Conservation (phyloP, 495 filamentous ascomycete species). For the Recurvomyces mirabilis region DNA sequence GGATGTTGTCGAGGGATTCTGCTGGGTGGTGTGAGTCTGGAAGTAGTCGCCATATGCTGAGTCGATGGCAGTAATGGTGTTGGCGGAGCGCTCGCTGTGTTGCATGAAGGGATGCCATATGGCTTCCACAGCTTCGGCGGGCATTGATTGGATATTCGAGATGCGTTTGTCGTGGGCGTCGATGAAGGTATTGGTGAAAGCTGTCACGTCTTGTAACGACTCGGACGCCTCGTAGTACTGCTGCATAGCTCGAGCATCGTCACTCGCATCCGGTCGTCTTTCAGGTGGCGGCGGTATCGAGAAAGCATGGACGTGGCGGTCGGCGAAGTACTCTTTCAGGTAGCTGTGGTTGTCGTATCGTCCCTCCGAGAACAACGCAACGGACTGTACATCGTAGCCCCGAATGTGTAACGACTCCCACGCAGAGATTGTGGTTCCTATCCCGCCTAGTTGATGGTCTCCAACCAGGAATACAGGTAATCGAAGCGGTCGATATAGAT, state of each 20-base stretch:
- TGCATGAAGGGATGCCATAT: slow-evolving; percentile 83
- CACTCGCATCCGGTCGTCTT: slow-evolving; percentile 20
- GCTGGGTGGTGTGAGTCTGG: slow-evolving; percentile 40
- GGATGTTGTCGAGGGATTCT: background rate
- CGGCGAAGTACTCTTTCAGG: slow-evolving; percentile 48
- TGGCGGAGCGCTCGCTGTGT: slow-evolving; percentile 46
- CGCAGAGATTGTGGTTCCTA: slow-evolving; percentile 61
- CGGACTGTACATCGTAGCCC: slow-evolving; percentile 59
- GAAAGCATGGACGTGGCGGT: slow-evolving; percentile 43
- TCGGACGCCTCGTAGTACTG: slow-evolving; percentile 48
- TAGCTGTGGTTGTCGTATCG: slow-evolving; percentile 57
- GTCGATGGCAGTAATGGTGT: slow-evolving; percentile 58
- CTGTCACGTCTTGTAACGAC: slow-evolving; percentile 16
- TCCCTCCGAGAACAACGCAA: slow-evolving; percentile 51
- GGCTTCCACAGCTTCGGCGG: slow-evolving; percentile 39
- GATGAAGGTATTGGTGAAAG: slow-evolving; percentile 34
- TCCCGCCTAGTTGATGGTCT: slow-evolving; percentile 61
- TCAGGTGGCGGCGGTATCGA: slow-evolving; percentile 44
- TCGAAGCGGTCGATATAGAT: slow-evolving; percentile 58
- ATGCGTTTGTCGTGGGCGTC: slow-evolving; percentile 40
- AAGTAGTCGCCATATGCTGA: slow-evolving; percentile 67
- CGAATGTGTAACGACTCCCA: slow-evolving; percentile 61
- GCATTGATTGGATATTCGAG: slow-evolving; percentile 46
- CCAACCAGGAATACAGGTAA: slow-evolving; percentile 62
- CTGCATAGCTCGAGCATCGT: slow-evolving; percentile 44